These are phyloP conservation scores for Cryptococcus hybrid DNA, from an alignment of 1,284 basidiomycete genomes.

Conservation along the genomic window DNA sequence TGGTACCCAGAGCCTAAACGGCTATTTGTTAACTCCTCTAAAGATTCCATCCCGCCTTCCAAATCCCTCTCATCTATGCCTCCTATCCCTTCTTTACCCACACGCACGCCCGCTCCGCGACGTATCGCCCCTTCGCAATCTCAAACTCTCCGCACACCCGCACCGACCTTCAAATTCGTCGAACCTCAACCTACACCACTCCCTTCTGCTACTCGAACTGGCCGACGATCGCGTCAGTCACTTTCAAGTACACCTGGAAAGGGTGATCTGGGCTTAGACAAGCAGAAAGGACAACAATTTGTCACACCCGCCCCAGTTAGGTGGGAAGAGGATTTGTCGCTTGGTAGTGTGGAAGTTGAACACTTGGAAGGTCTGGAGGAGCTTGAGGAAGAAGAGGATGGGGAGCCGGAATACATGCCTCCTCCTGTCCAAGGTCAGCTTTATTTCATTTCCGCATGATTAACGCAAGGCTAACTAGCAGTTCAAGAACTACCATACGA, in stretches of 20 bases:
- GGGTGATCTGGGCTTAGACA: slow-evolving; percentile 2
- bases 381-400: slow-evolving; percentile 18
- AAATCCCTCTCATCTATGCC: slow-evolving; percentile 30
- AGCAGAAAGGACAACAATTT: slow-evolving; percentile 5
- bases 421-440: slow-evolving; percentile 26
- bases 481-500: slow-evolving; percentile 23
- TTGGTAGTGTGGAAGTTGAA: slow-evolving; percentile 34
- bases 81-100: slow-evolving; percentile 8
- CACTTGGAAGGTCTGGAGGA: slow-evolving; percentile 22
- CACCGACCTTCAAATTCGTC: slow-evolving; percentile 22
- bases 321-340: slow-evolving; percentile 41
- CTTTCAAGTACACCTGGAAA: slow-evolving; percentile 15
- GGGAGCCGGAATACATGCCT: slow-evolving; percentile 39
- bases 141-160: slow-evolving; percentile 4
- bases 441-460: neutral
- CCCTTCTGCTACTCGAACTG: slow-evolving; percentile 34
- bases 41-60: slow-evolving; percentile 24
- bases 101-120: neutral
- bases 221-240: slow-evolving; percentile 27
- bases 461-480: neutral
- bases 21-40: slow-evolving; percentile 24
- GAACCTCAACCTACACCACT: slow-evolving; percentile 26
- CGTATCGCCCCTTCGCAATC: slow-evolving; percentile 5
- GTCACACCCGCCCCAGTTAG: slow-evolving; percentile 23
- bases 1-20: slow-evolving; percentile 28